These are phyloP conservation scores for Climacium dendroides DNA, from an alignment of 225 moss, liverwort and hornwort species.

Conservation along the genomic window DNA sequence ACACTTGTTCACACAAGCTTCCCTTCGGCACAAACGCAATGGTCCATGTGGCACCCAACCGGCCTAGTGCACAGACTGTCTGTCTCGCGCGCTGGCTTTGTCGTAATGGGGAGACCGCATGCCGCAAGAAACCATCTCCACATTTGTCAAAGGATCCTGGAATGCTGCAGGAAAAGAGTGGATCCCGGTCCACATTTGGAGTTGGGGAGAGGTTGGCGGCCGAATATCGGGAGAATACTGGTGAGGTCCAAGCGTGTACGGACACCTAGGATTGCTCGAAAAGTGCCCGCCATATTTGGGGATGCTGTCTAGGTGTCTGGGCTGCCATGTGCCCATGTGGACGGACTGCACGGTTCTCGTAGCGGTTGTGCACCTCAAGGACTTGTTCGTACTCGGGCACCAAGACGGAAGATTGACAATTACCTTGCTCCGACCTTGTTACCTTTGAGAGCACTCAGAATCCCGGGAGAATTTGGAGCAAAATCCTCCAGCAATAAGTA, in stretches of 20 bases:
- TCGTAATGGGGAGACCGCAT: neutral
- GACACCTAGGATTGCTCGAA: neutral
- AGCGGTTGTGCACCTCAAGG: neutral
- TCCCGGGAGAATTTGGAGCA: neutral
- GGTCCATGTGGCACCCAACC: neutral
- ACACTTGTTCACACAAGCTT: neutral
- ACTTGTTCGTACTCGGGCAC: neutral
- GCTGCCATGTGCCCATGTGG: constrained; percentile 21
- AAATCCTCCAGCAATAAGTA: neutral
- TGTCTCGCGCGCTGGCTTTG: neutral
- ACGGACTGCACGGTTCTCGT: neutral
- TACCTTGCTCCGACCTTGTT: neutral
- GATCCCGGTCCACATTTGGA: neutral
- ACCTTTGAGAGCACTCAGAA: neutral
- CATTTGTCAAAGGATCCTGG: neutral
- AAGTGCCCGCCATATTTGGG: neutral
- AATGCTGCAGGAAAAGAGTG: neutral
- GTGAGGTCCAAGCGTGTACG: neutral
- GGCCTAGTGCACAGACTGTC: neutral
- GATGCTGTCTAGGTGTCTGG: neutral
- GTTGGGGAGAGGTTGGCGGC: neutral
- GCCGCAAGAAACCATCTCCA: neutral
- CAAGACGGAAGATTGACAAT: neutral
- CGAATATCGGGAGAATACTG: neutral
- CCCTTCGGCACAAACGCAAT: too few species aligned